phyloP scores from a whole-genome alignment of 176 grass and related monocot species.

The Elaeis guineensis region DNA sequence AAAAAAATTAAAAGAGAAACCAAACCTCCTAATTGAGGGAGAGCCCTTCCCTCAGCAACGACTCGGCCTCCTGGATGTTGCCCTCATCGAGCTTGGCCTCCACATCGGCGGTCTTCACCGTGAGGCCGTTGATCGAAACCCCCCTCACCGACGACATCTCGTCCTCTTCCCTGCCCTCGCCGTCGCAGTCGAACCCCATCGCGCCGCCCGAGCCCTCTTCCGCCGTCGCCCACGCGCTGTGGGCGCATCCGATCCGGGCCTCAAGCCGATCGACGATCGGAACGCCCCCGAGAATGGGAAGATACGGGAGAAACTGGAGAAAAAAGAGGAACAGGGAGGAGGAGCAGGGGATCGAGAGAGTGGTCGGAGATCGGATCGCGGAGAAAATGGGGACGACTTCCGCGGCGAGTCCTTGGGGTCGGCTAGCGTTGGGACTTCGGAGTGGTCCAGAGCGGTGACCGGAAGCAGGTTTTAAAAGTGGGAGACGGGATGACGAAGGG shows the following conservation, averaged over 20 bases:
- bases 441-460: too few relatives aligned
- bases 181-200: conserved; percentile 19
- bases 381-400: too few relatives aligned
- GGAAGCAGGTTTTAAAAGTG: too few relatives aligned
- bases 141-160: conserved; percentile 16
- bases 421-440: too few relatives aligned
- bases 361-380: too few relatives aligned
- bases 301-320: too few relatives aligned
- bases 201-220: background rate
- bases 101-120: conserved; percentile 38
- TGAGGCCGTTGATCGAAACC: conserved; percentile 13
- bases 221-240: background rate
- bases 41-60: conserved; percentile 89
- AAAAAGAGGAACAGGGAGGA: too few relatives aligned
- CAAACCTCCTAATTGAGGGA: conserved; percentile 97
- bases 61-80: conserved; percentile 98
- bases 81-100: conserved; percentile 76
- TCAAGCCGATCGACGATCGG: too few relatives aligned
- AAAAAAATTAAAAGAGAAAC: conserved; percentile 3
- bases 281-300: too few relatives aligned
- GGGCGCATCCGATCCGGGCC: conserved; percentile 8
- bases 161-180: conserved; percentile 26
- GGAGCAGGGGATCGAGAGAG: too few relatives aligned
- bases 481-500: too few relatives aligned
- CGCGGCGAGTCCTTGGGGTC: too few relatives aligned